These are phyloP conservation scores for Piloderma croceum DNA, from an alignment of 768 basidiomycete genomes.

Conservation along the genomic window DNA sequence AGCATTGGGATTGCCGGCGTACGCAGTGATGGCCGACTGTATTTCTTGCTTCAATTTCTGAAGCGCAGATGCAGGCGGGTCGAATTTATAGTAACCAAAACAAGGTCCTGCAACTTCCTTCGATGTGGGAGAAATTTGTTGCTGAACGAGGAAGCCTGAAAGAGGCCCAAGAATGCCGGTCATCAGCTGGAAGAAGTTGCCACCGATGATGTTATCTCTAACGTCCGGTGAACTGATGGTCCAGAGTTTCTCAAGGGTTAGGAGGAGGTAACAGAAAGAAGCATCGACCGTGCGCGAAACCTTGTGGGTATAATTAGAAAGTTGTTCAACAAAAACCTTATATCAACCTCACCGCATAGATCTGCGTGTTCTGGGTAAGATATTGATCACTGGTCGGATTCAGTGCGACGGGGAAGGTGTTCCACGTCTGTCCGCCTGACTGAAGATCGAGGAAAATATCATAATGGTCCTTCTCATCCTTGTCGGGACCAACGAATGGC, in stretches of 20 bases:
- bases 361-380: slow-evolving; percentile 12
- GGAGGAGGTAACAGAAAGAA: slow-evolving; percentile 20
- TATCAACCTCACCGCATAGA: slow-evolving; percentile 3
- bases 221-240: slow-evolving; percentile 7
- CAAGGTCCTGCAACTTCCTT: slow-evolving; percentile 21
- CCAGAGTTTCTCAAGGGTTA: slow-evolving; percentile 22
- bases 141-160: slow-evolving; percentile 19
- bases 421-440: slow-evolving; percentile 9
- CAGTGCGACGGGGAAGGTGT: slow-evolving; percentile 15
- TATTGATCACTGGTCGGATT: slow-evolving; percentile 15
- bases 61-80: too few relatives aligned
- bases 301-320: slow-evolving; percentile 3
- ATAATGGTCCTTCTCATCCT: slow-evolving; percentile 17
- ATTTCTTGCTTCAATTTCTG: too few relatives aligned
- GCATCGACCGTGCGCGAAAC: slow-evolving; percentile 21
- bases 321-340: neutral
- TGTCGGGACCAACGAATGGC: slow-evolving; percentile 6
- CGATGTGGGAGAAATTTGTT: slow-evolving; percentile 15
- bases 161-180: slow-evolving; percentile 21
- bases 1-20: too few relatives aligned
- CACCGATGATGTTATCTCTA: slow-evolving; percentile 11
- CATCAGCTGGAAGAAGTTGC: slow-evolving; percentile 23
- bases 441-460: slow-evolving; percentile 17
- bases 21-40: too few relatives aligned
- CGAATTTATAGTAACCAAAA: slow-evolving; percentile 21